phyloP scores from a whole-genome alignment of 345 rosid species.

The Psidium guajava region DNA sequence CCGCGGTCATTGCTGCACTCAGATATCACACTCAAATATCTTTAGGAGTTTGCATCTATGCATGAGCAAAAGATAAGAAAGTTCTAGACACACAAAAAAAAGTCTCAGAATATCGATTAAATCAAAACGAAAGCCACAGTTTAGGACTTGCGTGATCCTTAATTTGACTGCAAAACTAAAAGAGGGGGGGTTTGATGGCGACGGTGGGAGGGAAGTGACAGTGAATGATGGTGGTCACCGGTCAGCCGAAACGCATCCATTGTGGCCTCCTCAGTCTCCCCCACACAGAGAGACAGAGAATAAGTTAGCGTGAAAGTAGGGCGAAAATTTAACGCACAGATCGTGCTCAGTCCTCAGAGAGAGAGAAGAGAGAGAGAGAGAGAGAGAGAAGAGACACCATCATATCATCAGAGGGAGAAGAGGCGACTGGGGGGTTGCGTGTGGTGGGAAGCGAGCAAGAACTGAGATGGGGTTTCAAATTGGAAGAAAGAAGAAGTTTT shows the following conservation, averaged over 20 bases:
- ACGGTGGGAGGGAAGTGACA: not conserved
- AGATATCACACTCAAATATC: constrained; percentile 24
- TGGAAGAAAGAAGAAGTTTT: not conserved
- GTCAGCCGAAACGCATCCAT: not conserved
- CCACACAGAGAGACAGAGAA: not conserved
- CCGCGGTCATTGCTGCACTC: no score
- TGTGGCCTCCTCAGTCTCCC: not conserved
- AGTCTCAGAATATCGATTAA: not conserved
- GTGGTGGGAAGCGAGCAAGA: not conserved
- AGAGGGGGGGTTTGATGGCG: not conserved
- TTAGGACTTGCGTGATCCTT: not conserved
- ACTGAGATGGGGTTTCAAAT: not conserved
- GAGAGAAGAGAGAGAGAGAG: not conserved
- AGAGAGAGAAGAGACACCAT: not conserved
- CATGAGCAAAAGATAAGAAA: not conserved
- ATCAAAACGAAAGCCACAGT: not conserved
- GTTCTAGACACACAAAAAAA: not conserved
- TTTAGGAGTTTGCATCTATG: constrained; percentile 64
- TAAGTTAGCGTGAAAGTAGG: not conserved
- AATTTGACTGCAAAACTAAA: not conserved
- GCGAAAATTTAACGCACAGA: not conserved
- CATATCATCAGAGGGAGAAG: not conserved
- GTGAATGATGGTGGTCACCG: not conserved
- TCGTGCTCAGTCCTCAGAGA: not conserved
- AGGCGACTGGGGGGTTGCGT: not conserved